Evolutionary conservation across 2,329 filamentous ascomycete genomes (phyloP), one percentile per base, ranked within the genome.

Genomic region (Elsinoe fawcettii): DNA sequence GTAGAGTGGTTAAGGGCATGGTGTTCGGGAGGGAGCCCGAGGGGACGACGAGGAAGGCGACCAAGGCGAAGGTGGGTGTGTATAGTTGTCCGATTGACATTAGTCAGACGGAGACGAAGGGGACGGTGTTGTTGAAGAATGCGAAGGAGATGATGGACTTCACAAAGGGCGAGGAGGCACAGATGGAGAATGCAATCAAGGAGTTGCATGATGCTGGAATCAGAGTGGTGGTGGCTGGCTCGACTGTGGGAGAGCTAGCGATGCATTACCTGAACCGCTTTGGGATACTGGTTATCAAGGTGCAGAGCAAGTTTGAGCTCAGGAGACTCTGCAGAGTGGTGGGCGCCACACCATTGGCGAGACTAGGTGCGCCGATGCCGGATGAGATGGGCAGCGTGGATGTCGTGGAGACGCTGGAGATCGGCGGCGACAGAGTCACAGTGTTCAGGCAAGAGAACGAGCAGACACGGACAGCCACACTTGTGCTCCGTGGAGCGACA

Each of bases 111-210:
- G 93, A 99, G 78, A 99, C 93, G 67, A 99, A 99, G 81, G 95
- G 95, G 51, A 99, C 93, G 9, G 93, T 99, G 44, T 81, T 99
- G 55, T 75, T 99, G 66, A 90, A 99, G 76, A 99, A 96, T 70
- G 92, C 92, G 59, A 88, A 97, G 78, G 93, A 99, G 76, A 97
- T 99, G 89, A 81, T 97, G 70, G 87, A 97, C 71, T 99, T 97
- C 75, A 96, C 90, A 67, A 96, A 91, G 78, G 95, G 93, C 61
- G 93, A 99, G 77, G 93, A 99, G 77, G 76, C 79, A 57, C 92
- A 96, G 71, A 84, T 99, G 51, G 93, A 99, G 77, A 80, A 85
- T 46, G 80, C 86, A 53, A 88, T 99, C 77, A 97, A 97, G 80
- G 91, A 96, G 74, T 82, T 99, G 20, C 85, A 96, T 73, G 93